Percentiles rank a stretch among this genome's conserved stretches.
These are phyloP conservation scores for Parachaetomium inaequale DNA, from an alignment of 495 filamentous ascomycete genomes.

Conservation along the genomic window DNA sequence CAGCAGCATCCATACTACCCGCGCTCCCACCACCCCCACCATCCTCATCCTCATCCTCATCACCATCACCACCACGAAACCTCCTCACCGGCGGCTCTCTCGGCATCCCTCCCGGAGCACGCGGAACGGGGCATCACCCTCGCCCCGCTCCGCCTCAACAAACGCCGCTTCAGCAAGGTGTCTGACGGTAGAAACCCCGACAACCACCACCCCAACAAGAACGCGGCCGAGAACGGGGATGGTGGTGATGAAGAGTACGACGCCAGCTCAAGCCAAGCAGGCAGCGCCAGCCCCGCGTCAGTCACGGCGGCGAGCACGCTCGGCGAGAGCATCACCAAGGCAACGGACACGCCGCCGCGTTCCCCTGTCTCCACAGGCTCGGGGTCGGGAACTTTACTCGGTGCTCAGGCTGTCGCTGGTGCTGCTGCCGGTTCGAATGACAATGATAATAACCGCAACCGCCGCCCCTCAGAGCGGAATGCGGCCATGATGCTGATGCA, in stretches of 20 bases:
- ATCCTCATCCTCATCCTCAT: neutral
- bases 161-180: conserved; percentile 10
- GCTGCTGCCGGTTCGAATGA: neutral
- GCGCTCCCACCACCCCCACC: neutral
- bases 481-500: conserved; percentile 15
- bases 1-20: conserved; percentile 4
- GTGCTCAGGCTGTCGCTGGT: neutral
- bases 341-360: neutral
- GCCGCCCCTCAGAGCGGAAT: conserved; percentile 6
- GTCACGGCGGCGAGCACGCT: too few species aligned
- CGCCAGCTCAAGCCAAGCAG: conserved; percentile 4
- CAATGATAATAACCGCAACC: neutral
- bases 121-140: neutral
- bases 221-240: neutral
- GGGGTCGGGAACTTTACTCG: too few species aligned
- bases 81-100: neutral
- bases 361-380: too few species aligned
- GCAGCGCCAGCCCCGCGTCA: neutral
- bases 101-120: neutral
- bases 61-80: neutral
- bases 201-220: neutral
- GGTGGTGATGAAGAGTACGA: conserved; percentile 8
- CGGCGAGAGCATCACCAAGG: neutral
- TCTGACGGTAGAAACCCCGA: neutral
- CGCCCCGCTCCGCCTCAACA: conserved; percentile 8